Evolutionary conservation across 495 filamentous ascomycete genomes (phyloP), one percentile per base, ranked within the genome.

Genomic region (Glonium stellatum): DNA sequence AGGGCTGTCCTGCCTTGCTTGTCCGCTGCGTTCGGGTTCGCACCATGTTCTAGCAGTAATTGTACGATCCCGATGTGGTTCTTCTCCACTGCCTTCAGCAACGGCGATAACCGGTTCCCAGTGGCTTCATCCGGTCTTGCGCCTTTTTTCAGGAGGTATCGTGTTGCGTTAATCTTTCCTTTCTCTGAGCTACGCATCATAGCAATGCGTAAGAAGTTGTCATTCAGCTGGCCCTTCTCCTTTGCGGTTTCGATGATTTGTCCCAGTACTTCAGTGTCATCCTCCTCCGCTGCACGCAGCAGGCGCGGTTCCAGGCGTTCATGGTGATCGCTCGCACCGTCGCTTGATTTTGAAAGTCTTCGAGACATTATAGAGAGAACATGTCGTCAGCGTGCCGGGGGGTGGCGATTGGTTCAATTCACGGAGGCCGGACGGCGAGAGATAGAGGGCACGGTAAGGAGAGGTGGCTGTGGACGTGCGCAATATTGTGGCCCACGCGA

Each of bases 1-100:
- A 87, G 63, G 36, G 77, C 79, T 35, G 80, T 83, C 27, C 78
- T 72, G 1, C 78, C 79, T 50, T 78, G 70, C 39, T 77, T 78
- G 62, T 80, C 78, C 1, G 62, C 48, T 13, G 64, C 69, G 50
- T 81, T 73, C 0, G 74, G 64, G 42, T 71, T 67, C 1, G 75
- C 77, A 21, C 76, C 74, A 42, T 72, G 60, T 31, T 77, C 74
- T 8, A 81, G 72, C 22, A 81, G 65, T 34, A 80, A 52, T 53
- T 71, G 66, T 18, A 77, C 78, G 31, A 79, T 76, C 31, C 25
- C 65, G 57, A 76, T 70, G 59, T 80, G 73, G 37, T 80, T 76
- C 25, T 74, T 74, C 60, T 83, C 79, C 13, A 80, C 76, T 22
- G 80, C 80, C 10, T 73, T 69, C 6, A 81, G 67, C 4, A 83